Base-by-base conservation (phyloP, 2,329 filamentous ascomycete species). In the Chaetomiaceae sp. region DNA sequence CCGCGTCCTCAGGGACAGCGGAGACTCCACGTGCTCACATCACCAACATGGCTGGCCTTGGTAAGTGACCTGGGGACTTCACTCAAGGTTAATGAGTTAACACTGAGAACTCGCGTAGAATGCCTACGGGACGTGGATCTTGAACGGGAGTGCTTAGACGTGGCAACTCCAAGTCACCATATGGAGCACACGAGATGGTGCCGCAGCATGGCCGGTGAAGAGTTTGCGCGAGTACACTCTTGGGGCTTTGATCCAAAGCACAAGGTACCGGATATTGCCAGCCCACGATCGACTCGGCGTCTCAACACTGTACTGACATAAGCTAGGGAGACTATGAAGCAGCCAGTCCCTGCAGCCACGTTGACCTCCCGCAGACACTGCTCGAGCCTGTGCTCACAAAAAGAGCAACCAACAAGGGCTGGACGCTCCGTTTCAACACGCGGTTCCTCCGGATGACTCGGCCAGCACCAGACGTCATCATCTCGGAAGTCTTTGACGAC, bases 1-100 rank as follows among this genome's bases (percentile, higher is more conserved):
- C 72, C 6, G 60, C 70, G 2, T 71, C 73, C 0, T 63, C 76
- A 0, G 71, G 73, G 3, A 79, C 74, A 1, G 77, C 79, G 1
- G 67, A 77, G 50, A 81, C 78, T 1, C 81, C 81, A 1, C 68
- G 81, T 21, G 80, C 79, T 0, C 80, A 83, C 60, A 79, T 82
- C 50, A 81, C 76, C 38, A 84, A 82, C 60, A 76, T 76, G 63
- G 78, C 77, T 0, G 77, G 77, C 0, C 61, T 78, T 16, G 69
- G 70, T 71, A 60, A 31, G 59, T 39, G 10, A 6, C n/a, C n/a
- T n/a, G n/a, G n/a, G n/a, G n/a, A n/a, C n/a, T n/a, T n/a, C n/a
- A n/a, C n/a, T n/a, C n/a, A n/a, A n/a, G 25, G n/a, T 12, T 5
- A 6, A 30, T n/a, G 5, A 6, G 19, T 37, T 46, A 16, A 46